These are phyloP conservation scores for Thermomyces lanuginosus DNA, from an alignment of 2,329 filamentous ascomycete species.

Conservation along the genomic window DNA sequence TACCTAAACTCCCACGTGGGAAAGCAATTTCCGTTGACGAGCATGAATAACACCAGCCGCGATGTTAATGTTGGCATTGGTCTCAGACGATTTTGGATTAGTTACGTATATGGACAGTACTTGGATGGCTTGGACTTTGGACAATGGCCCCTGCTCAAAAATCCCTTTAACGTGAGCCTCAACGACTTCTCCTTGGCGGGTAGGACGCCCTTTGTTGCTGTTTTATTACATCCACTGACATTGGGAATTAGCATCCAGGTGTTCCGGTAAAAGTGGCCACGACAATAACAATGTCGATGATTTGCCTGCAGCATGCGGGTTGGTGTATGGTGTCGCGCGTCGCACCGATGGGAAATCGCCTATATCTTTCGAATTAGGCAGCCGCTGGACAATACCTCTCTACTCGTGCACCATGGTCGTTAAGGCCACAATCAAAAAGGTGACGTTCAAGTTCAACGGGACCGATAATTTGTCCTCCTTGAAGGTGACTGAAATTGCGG, in stretches of 20 bases:
- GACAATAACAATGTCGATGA: conserved; percentile 29
- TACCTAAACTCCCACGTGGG: conserved; percentile 17
- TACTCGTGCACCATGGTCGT: conserved; percentile 30
- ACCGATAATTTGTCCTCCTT: conserved; percentile 22
- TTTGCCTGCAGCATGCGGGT: conserved; percentile 24
- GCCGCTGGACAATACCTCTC: conserved; percentile 28
- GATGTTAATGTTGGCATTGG: too few species aligned
- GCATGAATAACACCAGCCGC: too few species aligned
- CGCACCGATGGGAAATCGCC: conserved; percentile 17
- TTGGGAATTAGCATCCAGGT: conserved; percentile 4
- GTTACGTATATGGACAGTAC: too few species aligned
- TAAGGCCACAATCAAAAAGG: conserved; percentile 32
- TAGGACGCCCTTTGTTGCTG: too few species aligned
- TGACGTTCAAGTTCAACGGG: conserved; percentile 29
- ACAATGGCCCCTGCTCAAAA: too few species aligned
- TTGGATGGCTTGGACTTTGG: too few species aligned
- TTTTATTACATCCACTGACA: conserved; percentile 1
- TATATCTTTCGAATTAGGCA: conserved; percentile 25
- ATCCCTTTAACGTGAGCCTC: too few species aligned
- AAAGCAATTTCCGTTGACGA: conserved; percentile 17
- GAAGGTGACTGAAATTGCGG: conserved; percentile 16
- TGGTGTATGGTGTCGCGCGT: conserved; percentile 26
- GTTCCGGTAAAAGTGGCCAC: conserved; percentile 6
- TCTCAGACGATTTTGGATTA: too few species aligned
- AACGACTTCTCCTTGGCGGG: too few species aligned